Evolutionary conservation across 169 alveolate genomes (phyloP), one percentile per base, ranked within the genome.

Genomic region (Plasmodium vinckei): DNA sequence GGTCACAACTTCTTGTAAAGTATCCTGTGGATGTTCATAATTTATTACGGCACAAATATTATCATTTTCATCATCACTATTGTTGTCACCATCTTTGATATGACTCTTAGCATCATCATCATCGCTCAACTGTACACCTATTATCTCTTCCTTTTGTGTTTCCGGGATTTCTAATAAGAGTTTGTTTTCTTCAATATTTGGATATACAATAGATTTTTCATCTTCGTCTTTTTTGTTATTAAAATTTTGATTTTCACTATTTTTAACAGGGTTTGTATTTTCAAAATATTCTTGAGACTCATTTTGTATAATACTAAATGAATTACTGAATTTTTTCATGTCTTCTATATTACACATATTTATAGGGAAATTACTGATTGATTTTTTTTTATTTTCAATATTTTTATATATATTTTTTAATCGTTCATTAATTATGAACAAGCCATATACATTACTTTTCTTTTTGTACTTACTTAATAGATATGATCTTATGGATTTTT

Each of bases 351-450:
- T 73, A n/a, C 73, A 51, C 60, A 73, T 7, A 61, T 65, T 42
- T 9, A 77, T 15, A 9, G 88, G 88, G 21, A 77, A 65, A 39
- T 77, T 77, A 19, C 88, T 77, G 2, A 57, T 77, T 1, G 88
- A 77, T 56, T 77, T 77, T 47, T 54, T 77, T 12, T 47, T 77
- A 25, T 44, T 77, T 13, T 51, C 88, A 13, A 77, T 77, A 9
- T 77, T 77, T 27, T 64, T 77, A 47, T 77, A 77, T 6, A 77
- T 77, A 56, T 42, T 64, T 69, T 77, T 77, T 42, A 77, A 46
- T 5, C 88, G 53, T 25, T 77, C 88, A 46, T 77, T 77, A 9
- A 77, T 77, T 44, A 77, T 77, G 42, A 77, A 77, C 25, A 77
- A 44, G 10, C 88, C 88, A 57, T 77, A 77, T 21, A 77, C 64